Evolutionary conservation across 257 asterid species (phyloP).

Genomic region (Solanum chmielewskii): DNA sequence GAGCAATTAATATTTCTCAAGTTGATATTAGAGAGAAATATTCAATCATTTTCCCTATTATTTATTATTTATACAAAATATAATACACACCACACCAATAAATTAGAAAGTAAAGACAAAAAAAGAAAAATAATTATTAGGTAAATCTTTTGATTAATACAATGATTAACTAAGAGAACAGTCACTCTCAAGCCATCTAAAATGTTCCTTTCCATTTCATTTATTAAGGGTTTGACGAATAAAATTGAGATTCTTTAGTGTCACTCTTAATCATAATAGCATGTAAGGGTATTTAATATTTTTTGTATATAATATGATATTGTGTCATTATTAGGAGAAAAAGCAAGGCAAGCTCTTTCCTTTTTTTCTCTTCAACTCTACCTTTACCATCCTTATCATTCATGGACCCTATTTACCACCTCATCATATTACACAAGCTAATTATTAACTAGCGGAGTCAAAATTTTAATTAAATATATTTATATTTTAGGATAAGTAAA

Average conservation of each 20-base stretch:
- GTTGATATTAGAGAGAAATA: background rate
- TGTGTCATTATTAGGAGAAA: constrained; percentile 16
- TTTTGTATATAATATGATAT: background rate
- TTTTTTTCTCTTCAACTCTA: no score
- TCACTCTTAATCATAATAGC: constrained; percentile 58
- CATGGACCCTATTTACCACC: constrained; percentile 23
- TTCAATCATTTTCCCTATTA: background rate
- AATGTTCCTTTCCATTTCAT: constrained; percentile 26
- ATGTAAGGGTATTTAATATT: constrained; percentile 1
- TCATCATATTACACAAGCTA: background rate
- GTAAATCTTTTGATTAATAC: background rate
- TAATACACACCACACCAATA: background rate
- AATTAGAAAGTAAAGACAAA: background rate
- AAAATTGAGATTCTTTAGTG: constrained; percentile 32
- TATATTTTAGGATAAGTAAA: no score
- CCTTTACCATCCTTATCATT: constrained; percentile 5
- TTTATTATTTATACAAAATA: background rate
- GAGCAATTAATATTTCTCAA: no score
- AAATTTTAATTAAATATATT: no score
- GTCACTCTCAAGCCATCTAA: constrained; percentile 14
- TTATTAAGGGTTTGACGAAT: constrained; percentile 32
- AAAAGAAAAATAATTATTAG: background rate
- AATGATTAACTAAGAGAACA: background rate
- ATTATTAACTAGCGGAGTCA: no score
- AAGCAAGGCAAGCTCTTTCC: background rate